phyloP scores from a whole-genome alignment of 176 grass and related monocot species.

The Paspalum vaginatum region DNA sequence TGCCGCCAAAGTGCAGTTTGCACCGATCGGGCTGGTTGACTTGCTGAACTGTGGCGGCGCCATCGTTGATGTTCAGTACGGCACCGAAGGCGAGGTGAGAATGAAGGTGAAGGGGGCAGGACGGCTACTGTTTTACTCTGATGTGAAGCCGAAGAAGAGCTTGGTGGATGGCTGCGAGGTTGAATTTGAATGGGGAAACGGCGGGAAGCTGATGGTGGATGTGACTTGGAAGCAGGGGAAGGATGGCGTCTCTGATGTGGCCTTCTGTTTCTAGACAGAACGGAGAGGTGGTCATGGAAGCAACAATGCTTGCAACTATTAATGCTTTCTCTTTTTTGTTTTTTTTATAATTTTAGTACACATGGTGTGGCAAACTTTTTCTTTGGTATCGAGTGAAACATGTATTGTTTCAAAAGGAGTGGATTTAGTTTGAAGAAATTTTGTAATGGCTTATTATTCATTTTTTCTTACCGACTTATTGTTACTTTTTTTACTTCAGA shows the following conservation, averaged over 20 bases:
- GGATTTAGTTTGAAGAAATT: not conserved
- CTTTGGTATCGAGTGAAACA: not conserved
- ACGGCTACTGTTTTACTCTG: constrained; percentile 51
- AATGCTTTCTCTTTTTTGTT: not conserved
- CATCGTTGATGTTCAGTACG: constrained; percentile 23
- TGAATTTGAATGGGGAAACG: constrained; percentile 43
- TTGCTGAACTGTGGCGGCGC: constrained; percentile 69
- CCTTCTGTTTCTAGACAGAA: constrained; percentile 27
- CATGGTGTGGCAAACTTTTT: not conserved
- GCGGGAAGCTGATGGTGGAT: constrained; percentile 50
- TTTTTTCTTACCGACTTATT: too few species aligned
- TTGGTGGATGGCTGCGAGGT: constrained; percentile 46
- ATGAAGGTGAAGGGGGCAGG: constrained; percentile 63
- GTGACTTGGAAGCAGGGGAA: constrained; percentile 56
- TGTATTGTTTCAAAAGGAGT: not conserved
- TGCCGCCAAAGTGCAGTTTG: constrained; percentile 13
- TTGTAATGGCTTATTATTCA: not conserved
- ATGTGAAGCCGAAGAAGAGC: constrained; percentile 28
- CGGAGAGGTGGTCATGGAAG: not conserved
- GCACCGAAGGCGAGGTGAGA: constrained; percentile 6
- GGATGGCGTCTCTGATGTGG: constrained; percentile 17
- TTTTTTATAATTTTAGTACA: not conserved
- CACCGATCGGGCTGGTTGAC: constrained; percentile 56
- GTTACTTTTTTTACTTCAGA: too few species aligned
- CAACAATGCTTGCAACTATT: not conserved